A percentile compares a stretch with the other conserved stretches of the same genome.
phyloP scores from a whole-genome alignment of 1,139 yeast species.

The Pichia sp. region DNA sequence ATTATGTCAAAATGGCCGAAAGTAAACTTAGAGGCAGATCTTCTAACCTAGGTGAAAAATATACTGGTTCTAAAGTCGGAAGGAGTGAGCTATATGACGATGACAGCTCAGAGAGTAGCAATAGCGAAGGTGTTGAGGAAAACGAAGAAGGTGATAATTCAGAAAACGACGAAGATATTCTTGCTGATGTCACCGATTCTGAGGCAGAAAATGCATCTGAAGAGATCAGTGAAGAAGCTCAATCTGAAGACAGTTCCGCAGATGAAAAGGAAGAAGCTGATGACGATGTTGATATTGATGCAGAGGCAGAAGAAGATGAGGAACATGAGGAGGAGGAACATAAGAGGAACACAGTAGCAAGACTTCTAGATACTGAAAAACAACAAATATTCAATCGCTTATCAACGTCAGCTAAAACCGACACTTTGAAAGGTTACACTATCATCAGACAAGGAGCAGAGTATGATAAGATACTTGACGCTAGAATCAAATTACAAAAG shows the following conservation, averaged over 20 bases:
- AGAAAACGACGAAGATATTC: slow-evolving; percentile 6
- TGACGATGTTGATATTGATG: slow-evolving; percentile 32
- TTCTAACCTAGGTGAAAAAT: slow-evolving; percentile 50
- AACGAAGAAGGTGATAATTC: slow-evolving; percentile 5
- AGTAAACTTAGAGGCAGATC: slow-evolving; percentile 60
- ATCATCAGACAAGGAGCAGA: slow-evolving; percentile 68
- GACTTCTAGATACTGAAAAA: slow-evolving; percentile 60
- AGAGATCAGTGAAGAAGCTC: slow-evolving; percentile 23
- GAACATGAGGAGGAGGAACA: slow-evolving; percentile 31
- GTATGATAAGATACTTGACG: slow-evolving; percentile 74
- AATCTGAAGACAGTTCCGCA: slow-evolving; percentile 21
- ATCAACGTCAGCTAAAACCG: slow-evolving; percentile 65
- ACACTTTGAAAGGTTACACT: slow-evolving; percentile 82
- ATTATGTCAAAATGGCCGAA: slow-evolving; percentile 65
- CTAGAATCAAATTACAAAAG: slow-evolving; percentile 82
- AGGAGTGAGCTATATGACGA: slow-evolving; percentile 53
- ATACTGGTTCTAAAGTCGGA: slow-evolving; percentile 59
- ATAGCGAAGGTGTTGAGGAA: slow-evolving; percentile 9
- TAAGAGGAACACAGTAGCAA: slow-evolving; percentile 47
- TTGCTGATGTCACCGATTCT: slow-evolving; percentile 16
- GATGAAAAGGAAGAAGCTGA: slow-evolving; percentile 19
- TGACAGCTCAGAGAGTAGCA: slow-evolving; percentile 20
- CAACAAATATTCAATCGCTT: slow-evolving; percentile 57
- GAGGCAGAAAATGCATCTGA: slow-evolving; percentile 19
- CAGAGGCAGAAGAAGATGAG: slow-evolving; percentile 10